These are phyloP conservation scores for Batkoa obscura DNA, from an alignment of 371 early-diverging fungal species.

Conservation along the genomic window DNA sequence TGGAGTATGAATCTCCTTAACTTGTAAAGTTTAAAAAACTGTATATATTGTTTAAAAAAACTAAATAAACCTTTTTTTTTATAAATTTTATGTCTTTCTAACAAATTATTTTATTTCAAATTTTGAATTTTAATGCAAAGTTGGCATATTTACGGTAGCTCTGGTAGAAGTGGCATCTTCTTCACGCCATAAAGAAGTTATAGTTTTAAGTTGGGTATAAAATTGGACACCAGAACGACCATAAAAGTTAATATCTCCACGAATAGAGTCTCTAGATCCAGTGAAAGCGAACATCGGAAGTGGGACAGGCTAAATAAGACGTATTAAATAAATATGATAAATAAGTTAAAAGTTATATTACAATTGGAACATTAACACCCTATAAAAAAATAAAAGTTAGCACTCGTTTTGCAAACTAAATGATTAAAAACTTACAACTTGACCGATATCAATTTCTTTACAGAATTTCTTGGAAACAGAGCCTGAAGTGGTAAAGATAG, in stretches of 20 bases:
- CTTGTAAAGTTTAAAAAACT: too few relatives aligned
- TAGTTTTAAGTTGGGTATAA: conserved; percentile 87
- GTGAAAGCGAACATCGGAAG: conserved; percentile 95
- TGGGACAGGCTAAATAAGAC: conserved; percentile 52
- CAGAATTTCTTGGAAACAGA: conserved; percentile 76
- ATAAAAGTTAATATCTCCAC: conserved; percentile 93
- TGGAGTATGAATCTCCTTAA: neutral
- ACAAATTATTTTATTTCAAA: neutral
- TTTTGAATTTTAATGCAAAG: conserved; percentile 13
- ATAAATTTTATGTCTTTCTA: too few relatives aligned
- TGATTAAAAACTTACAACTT: conserved; percentile 29
- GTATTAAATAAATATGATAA: neutral
- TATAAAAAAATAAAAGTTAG: neutral
- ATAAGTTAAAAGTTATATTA: neutral
- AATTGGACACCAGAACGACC: conserved; percentile 52
- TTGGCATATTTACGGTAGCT: conserved; percentile 69
- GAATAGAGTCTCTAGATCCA: conserved; percentile 81
- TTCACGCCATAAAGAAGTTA: conserved; percentile 81
- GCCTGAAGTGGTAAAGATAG: conserved; percentile 86
- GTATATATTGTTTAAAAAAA: too few relatives aligned
- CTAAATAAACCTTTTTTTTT: too few relatives aligned
- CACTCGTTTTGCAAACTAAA: neutral
- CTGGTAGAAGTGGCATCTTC: conserved; percentile 44
- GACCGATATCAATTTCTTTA: conserved; percentile 81
- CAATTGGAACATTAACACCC: conserved; percentile 24